Evolutionary conservation across 306 rosid genomes (phyloP).

Genomic region (Carpinus fangiana): DNA sequence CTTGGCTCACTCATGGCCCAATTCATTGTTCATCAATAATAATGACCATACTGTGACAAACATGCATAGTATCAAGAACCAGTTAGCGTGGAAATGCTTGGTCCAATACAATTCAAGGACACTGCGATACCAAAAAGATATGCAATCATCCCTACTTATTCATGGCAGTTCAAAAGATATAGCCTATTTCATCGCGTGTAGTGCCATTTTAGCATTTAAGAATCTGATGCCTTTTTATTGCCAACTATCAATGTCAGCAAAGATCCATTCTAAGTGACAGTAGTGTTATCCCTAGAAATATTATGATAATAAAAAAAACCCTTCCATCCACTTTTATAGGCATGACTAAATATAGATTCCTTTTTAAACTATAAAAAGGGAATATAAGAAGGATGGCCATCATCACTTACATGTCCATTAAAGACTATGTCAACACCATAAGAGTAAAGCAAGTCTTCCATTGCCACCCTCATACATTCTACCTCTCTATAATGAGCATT

Average conservation of each 20-base stretch:
- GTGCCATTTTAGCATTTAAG: neutral
- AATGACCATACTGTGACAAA: too few species aligned
- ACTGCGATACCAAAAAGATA: neutral
- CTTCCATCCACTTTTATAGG: neutral
- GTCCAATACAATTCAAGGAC: neutral
- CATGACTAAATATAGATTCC: neutral
- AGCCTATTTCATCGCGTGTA: neutral
- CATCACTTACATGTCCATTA: conserved; percentile 75
- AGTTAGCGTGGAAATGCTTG: too few species aligned
- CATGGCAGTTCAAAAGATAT: neutral
- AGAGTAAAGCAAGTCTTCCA: conserved; percentile 74
- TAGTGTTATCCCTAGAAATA: neutral
- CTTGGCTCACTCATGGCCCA: neutral
- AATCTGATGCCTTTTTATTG: neutral
- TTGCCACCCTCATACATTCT: conserved; percentile 75
- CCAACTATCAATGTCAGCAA: neutral
- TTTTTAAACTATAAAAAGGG: conserved; percentile 1
- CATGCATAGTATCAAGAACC: too few species aligned
- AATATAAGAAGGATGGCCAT: conserved; percentile 12
- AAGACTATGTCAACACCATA: conserved; percentile 75
- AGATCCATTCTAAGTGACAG: neutral
- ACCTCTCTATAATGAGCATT: conserved; percentile 77
- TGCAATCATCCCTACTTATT: neutral
- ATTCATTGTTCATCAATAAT: too few species aligned
- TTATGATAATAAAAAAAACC: neutral